Conservation (phyloP, 352 stramenopile genomes). For the Phytophthora lateralis region DNA sequence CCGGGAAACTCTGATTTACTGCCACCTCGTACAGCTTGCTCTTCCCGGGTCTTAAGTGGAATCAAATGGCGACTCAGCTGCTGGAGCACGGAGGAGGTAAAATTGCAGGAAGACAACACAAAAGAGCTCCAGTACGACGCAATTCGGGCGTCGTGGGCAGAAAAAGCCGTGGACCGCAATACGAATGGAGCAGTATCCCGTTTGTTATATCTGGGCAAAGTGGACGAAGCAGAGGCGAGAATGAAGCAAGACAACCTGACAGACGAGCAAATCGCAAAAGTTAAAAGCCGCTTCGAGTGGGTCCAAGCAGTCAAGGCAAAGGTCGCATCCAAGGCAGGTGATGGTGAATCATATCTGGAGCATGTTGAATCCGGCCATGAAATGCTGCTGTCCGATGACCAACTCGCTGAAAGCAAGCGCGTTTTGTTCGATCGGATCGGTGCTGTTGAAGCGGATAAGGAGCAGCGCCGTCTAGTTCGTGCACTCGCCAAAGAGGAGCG, state of each 20-base stretch:
- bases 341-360: conserved; percentile 20
- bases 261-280: conserved; percentile 52
- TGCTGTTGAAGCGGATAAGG: conserved; percentile 27
- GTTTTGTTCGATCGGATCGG: conserved; percentile 40
- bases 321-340: conserved; percentile 4
- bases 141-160: conserved; percentile 55
- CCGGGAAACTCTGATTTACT: conserved; percentile 2
- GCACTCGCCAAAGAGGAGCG: conserved; percentile 42
- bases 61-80: conserved; percentile 60
- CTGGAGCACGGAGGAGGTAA: conserved; percentile 68
- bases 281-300: conserved; percentile 52
- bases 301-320: conserved; percentile 27
- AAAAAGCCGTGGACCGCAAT: conserved; percentile 58
- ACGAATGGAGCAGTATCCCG: conserved; percentile 60
- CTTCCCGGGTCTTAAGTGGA: conserved; percentile 4
- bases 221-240: conserved; percentile 40
- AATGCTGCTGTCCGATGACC: conserved; percentile 27
- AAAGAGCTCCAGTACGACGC: conserved; percentile 59
- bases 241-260: conserved; percentile 48
- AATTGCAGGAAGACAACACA: conserved; percentile 59
- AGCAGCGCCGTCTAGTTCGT: conserved; percentile 36
- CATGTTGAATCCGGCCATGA: conserved; percentile 13
- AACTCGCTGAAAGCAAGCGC: conserved; percentile 38
- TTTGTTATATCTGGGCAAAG: conserved; percentile 52
- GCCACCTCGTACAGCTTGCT: not conserved